A percentile compares a stretch with the other conserved stretches of the same genome.
Evolutionary conservation across 768 basidiomycete genomes (phyloP).

Genomic region (Mycena crocata): DNA sequence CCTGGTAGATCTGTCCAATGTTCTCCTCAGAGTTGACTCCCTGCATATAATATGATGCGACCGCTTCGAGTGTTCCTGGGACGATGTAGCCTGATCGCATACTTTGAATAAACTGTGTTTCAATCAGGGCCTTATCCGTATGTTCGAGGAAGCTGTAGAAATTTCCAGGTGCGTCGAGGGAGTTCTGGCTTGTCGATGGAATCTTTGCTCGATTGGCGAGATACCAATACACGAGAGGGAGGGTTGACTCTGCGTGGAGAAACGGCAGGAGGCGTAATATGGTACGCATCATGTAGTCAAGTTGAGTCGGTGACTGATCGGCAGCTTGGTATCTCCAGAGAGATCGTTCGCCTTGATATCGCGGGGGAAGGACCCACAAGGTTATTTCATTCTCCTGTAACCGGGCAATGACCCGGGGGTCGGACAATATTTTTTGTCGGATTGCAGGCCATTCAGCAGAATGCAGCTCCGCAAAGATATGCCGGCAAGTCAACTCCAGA

Average conservation of each 20-base stretch:
- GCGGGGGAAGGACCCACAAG: neutral
- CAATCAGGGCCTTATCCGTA: neutral
- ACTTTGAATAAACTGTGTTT: constrained; percentile 1
- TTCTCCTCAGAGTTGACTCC: neutral
- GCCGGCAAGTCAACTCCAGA: neutral
- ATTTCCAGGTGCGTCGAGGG: neutral
- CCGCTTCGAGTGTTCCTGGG: neutral
- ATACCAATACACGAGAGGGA: neutral
- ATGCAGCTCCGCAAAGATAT: neutral
- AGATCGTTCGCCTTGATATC: neutral
- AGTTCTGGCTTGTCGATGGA: neutral
- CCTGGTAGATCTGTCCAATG: neutral
- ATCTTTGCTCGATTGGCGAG: neutral
- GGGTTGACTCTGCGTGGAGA: neutral
- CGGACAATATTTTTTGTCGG: neutral
- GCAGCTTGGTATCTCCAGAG: neutral
- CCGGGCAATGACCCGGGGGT: neutral
- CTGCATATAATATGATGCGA: neutral
- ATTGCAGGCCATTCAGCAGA: neutral
- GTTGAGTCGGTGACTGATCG: neutral
- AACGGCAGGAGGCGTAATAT: neutral
- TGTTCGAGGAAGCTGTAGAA: neutral
- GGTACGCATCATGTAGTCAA: constrained; percentile 2
- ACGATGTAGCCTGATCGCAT: neutral
- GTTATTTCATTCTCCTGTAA: neutral